Conservation (phyloP, 768 basidiomycete species). For the Boletellus ananas region DNA sequence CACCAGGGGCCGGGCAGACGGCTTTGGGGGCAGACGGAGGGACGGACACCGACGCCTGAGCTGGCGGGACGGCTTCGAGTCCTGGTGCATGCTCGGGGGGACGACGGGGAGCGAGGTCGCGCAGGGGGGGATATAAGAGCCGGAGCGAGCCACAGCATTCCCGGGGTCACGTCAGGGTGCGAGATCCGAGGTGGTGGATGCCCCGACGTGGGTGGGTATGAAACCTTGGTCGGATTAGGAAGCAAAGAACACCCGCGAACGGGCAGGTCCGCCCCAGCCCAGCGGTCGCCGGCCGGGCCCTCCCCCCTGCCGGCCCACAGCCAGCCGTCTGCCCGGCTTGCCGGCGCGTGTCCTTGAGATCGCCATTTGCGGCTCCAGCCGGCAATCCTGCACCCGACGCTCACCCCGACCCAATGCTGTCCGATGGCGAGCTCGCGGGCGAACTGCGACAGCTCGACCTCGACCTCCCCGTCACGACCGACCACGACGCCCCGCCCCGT, state of each 20-base stretch:
- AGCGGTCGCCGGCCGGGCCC: too few species aligned
- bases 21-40: not conserved
- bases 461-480: constrained; percentile 9
- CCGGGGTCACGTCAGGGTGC: constrained; percentile 29
- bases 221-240: constrained; percentile 34
- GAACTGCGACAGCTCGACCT: constrained; percentile 46
- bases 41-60: constrained; percentile 14
- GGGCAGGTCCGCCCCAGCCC: too few species aligned
- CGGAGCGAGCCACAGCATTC: constrained; percentile 30
- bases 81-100: constrained; percentile 23
- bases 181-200: constrained; percentile 36
- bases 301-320: too few species aligned
- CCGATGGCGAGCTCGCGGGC: constrained; percentile 39
- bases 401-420: constrained; percentile 17
- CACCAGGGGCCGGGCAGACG: constrained; percentile 6
- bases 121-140: constrained; percentile 30
- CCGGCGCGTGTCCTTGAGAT: constrained; percentile 18
- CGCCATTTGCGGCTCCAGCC: constrained; percentile 14
- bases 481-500: not conserved
- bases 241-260: constrained; percentile 18
- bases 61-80: constrained; percentile 20
- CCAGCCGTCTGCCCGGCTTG: too few species aligned
- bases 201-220: constrained; percentile 32
- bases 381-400: not conserved
- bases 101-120: constrained; percentile 14